Evolutionary conservation across 1,284 basidiomycete species (phyloP).

Genomic region (Ceraceosorus guamensis): DNA sequence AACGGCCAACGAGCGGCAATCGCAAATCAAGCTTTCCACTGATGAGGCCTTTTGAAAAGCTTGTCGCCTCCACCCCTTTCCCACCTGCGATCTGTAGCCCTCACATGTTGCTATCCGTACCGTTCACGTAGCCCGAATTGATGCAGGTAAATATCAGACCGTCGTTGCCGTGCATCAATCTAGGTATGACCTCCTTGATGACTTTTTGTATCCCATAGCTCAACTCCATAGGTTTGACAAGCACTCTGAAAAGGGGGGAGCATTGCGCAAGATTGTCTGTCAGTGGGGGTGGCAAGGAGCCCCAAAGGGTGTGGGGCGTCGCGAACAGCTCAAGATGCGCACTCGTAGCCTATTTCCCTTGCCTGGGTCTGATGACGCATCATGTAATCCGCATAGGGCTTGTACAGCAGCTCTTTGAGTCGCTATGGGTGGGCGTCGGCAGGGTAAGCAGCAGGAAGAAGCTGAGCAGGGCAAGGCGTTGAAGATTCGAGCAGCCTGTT

Average conservation of each 20-base stretch:
- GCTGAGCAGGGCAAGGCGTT: too few species aligned
- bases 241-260: constrained; percentile 56
- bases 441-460: background rate
- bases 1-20: too few species aligned
- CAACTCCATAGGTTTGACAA: constrained; percentile 79
- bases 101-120: constrained; percentile 85
- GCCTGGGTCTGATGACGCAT: constrained; percentile 62
- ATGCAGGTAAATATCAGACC: constrained; percentile 95
- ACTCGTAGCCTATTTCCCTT: constrained; percentile 74
- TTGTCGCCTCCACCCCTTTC: too few species aligned
- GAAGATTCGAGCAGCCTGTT: too few species aligned
- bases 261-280: too few species aligned
- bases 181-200: constrained; percentile 73
- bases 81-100: too few species aligned
- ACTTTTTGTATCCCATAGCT: constrained; percentile 83
- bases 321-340: too few species aligned
- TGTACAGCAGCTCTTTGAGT: constrained; percentile 72
- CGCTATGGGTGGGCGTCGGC: constrained; percentile 56
- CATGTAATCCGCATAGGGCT: constrained; percentile 69
- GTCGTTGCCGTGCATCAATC: constrained; percentile 86
- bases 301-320: too few species aligned
- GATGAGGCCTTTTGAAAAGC: too few species aligned
- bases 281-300: background rate
- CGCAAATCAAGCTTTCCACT: too few species aligned
- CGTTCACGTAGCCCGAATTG: constrained; percentile 73